phyloP scores from a whole-genome alignment of 2,329 filamentous ascomycete species.

The Stemphylium lycopersici region DNA sequence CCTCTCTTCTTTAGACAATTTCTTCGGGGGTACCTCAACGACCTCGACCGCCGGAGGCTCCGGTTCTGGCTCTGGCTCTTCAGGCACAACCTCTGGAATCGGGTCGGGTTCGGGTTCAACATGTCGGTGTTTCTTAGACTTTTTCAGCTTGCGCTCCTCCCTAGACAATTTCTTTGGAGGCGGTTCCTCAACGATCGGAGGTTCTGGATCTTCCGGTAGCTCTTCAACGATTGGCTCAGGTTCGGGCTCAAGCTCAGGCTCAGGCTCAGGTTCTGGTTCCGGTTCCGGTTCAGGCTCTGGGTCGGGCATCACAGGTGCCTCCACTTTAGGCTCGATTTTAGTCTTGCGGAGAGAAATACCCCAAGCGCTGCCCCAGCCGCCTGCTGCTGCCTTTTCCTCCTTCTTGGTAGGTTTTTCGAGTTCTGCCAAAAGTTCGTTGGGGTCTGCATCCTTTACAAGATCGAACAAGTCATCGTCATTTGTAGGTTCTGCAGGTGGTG shows the following conservation, averaged over 20 bases:
- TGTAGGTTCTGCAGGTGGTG: constrained; percentile 19
- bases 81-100: constrained; percentile 31
- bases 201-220: constrained; percentile 33
- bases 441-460: constrained; percentile 43
- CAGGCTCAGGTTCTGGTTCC: constrained; percentile 7
- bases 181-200: constrained; percentile 26
- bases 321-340: constrained; percentile 50
- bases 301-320: constrained; percentile 11
- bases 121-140: constrained; percentile 18
- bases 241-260: constrained; percentile 17
- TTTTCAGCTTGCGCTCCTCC: constrained; percentile 12
- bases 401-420: constrained; percentile 43
- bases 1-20: constrained; percentile 36
- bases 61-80: constrained; percentile 29
- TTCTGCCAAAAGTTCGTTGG: constrained; percentile 43
- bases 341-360: constrained; percentile 53
- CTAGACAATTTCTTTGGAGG: constrained; percentile 15
- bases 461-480: constrained; percentile 43
- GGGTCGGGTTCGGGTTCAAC: constrained; percentile 25
- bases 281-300: constrained; percentile 17
- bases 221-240: constrained; percentile 37
- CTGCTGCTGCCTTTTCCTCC: constrained; percentile 30
- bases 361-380: constrained; percentile 52
- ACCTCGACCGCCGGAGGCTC: constrained; percentile 39
- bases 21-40: constrained; percentile 35